phyloP scores from a whole-genome alignment of 2,329 filamentous ascomycete genomes.

The Setomelanomma holmii region DNA sequence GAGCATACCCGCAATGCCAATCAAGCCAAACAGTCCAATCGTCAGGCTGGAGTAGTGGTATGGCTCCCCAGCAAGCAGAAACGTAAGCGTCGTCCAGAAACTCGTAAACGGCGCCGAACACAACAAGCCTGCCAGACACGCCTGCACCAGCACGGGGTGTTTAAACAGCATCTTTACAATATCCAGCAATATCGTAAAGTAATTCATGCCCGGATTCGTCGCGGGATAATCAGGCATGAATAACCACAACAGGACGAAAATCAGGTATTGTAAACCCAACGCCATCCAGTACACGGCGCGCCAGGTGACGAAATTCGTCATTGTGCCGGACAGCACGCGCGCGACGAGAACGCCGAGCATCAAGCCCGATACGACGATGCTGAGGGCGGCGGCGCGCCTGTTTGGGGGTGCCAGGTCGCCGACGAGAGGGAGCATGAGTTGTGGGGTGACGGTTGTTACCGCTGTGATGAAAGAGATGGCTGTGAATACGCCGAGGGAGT shows the following conservation, averaged over 20 bases:
- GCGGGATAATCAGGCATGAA: slow-evolving; percentile 84
- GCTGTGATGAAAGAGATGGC: slow-evolving; percentile 75
- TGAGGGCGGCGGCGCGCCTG: slow-evolving; percentile 72
- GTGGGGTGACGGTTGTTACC: slow-evolving; percentile 80
- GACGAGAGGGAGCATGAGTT: slow-evolving; percentile 78
- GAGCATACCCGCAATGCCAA: slow-evolving; percentile 74
- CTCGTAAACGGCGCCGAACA: slow-evolving; percentile 67
- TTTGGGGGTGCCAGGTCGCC: slow-evolving; percentile 76
- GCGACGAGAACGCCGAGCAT: slow-evolving; percentile 79
- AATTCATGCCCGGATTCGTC: slow-evolving; percentile 73
- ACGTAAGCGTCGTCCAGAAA: slow-evolving; percentile 80
- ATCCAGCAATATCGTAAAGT: slow-evolving; percentile 68
- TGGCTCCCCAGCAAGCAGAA: slow-evolving; percentile 73
- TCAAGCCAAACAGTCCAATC: slow-evolving; percentile 81
- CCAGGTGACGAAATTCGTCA: slow-evolving; percentile 78
- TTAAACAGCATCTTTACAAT: slow-evolving; percentile 69
- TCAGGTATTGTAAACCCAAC: slow-evolving; percentile 72
- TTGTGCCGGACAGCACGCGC: slow-evolving; percentile 75
- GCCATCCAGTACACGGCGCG: slow-evolving; percentile 80
- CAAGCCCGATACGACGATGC: slow-evolving; percentile 77
- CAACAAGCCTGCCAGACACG: slow-evolving; percentile 71
- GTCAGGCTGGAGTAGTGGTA: slow-evolving; percentile 71
- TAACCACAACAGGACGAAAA: slow-evolving; percentile 70
- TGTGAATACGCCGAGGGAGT: slow-evolving; percentile 68
- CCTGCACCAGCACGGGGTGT: slow-evolving; percentile 74